Conservation (phyloP, 768 basidiomycete species). For the Macrolepiota fuliginosa region DNA sequence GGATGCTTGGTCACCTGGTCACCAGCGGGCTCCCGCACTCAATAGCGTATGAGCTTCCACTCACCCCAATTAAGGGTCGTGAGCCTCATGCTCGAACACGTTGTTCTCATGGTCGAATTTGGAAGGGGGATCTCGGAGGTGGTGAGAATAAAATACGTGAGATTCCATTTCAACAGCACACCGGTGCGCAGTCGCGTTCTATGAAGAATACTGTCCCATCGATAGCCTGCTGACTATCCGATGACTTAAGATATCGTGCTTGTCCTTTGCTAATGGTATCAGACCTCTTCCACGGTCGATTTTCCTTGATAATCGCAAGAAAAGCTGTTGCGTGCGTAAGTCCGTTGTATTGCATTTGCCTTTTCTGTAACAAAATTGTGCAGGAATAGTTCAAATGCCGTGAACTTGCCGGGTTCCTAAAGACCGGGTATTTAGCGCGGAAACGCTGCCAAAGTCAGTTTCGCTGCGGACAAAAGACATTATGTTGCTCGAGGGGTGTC, state of each 20-base stretch:
- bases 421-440: not conserved
- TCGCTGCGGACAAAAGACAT: not conserved
- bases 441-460: not conserved
- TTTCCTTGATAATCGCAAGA: not conserved
- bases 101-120: not conserved
- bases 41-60: not conserved
- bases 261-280: not conserved
- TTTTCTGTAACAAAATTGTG: not conserved
- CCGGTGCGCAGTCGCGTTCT: too few relatives aligned
- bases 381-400: not conserved
- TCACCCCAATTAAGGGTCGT: not conserved
- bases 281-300: not conserved
- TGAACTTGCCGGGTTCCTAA: not conserved
- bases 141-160: not conserved
- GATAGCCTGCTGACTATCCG: not conserved
- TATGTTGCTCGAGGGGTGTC: not conserved
- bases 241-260: not conserved
- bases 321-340: not conserved
- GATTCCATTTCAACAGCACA: not conserved
- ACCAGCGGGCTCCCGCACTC: too few relatives aligned
- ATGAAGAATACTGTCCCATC: not conserved
- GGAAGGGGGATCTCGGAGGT: not conserved
- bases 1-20: not conserved
- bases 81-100: conserved; percentile 6
- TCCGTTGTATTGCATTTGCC: not conserved